These are phyloP conservation scores for Asterionellopsis glacialis DNA, from an alignment of 108 stramenopile genomes.

Conservation along the genomic window DNA sequence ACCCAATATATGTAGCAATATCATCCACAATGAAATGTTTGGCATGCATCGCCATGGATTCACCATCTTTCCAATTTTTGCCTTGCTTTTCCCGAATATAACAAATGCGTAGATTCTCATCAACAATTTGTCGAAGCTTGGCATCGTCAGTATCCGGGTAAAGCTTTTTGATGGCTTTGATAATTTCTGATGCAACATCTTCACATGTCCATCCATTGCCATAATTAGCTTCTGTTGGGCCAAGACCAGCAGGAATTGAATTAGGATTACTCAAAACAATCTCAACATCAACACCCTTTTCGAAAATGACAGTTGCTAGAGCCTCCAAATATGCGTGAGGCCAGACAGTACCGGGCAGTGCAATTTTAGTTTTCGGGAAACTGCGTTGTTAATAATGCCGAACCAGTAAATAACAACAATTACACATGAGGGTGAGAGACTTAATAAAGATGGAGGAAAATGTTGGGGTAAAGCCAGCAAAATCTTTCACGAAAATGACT, in stretches of 20 bases:
- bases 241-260: conserved; percentile 29
- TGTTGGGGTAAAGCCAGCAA: too few species aligned
- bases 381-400: neutral
- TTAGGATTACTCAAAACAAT: conserved; percentile 40
- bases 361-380: conserved; percentile 27
- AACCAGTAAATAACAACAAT: too few species aligned
- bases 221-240: conserved; percentile 44
- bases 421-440: too few species aligned
- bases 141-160: conserved; percentile 27
- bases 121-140: conserved; percentile 22
- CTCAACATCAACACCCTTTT: conserved; percentile 33
- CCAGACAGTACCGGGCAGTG: conserved; percentile 32
- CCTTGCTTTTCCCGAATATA: conserved; percentile 22
- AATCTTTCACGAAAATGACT: too few species aligned
- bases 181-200: conserved; percentile 52
- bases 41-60: conserved; percentile 42
- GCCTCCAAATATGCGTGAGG: conserved; percentile 30
- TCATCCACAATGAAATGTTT: conserved; percentile 51
- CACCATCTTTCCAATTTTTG: conserved; percentile 27
- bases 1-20: conserved; percentile 34
- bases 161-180: conserved; percentile 24
- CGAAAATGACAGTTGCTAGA: conserved; percentile 31
- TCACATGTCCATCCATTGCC: conserved; percentile 62
- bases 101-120: conserved; percentile 37
- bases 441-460: too few species aligned